Conservation (phyloP, 1,284 basidiomycete species). For the Ceratobasidium sp. region DNA sequence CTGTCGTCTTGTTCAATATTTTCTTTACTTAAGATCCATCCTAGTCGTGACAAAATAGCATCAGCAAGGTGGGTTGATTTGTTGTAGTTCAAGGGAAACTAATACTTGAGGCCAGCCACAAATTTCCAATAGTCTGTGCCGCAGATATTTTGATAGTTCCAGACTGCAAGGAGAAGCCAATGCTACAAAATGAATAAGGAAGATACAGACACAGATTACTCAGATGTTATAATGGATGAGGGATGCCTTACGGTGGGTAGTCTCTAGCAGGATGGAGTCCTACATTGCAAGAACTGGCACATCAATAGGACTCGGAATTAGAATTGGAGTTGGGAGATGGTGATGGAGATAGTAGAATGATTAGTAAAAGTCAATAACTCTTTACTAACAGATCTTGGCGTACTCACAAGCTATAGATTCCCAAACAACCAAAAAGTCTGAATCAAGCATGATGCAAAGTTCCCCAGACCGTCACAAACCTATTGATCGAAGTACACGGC, state of each 20-base stretch:
- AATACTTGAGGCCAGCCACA: too few relatives aligned
- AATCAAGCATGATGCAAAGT: not conserved
- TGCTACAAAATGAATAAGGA: not conserved
- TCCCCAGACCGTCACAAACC: not conserved
- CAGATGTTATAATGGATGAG: not conserved
- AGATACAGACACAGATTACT: not conserved
- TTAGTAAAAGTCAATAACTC: not conserved
- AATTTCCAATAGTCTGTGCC: too few relatives aligned
- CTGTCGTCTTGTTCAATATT: too few relatives aligned
- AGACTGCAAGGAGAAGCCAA: not conserved
- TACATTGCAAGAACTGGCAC: not conserved
- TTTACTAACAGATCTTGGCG: not conserved
- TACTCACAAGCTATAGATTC: not conserved
- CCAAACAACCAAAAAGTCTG: not conserved
- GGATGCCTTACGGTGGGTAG: not conserved
- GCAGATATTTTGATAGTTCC: too few relatives aligned
- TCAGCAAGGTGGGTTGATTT: too few relatives aligned
- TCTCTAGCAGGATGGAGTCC: too few relatives aligned
- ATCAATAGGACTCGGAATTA: not conserved
- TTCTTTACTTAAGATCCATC: too few relatives aligned
- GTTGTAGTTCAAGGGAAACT: too few relatives aligned
- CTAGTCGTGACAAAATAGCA: too few relatives aligned
- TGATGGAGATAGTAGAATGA: not conserved
- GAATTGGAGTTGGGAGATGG: not conserved
- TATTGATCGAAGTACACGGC: not conserved